Percentiles rank a stretch among this genome's conserved stretches.
Conservation (phyloP, 305 asterid genomes). For the Solanum hybrid region DNA sequence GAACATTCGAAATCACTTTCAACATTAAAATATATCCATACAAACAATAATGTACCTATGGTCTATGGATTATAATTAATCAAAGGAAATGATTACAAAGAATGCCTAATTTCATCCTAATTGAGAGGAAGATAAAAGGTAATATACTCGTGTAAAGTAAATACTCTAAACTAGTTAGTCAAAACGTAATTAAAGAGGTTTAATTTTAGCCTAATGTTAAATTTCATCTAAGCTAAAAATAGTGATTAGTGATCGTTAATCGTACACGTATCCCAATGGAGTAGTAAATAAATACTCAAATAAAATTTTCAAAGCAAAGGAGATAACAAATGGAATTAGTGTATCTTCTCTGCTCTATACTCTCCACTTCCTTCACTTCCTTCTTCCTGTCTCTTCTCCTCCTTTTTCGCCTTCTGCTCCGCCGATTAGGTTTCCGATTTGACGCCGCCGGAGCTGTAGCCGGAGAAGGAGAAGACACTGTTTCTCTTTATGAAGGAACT, state of each 20-base stretch:
- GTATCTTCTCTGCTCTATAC: not conserved
- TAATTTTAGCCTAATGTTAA: not conserved
- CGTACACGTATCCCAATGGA: not conserved
- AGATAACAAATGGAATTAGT: not conserved
- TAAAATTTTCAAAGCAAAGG: not conserved
- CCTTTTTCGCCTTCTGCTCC: slow-evolving; percentile 41
- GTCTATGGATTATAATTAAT: not conserved
- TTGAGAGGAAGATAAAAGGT: not conserved
- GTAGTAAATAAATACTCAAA: no score
- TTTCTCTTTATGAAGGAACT: slow-evolving; percentile 57
- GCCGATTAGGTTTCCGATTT: slow-evolving; percentile 18
- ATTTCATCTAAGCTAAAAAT: not conserved
- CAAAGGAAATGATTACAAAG: not conserved
- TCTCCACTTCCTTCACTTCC: not conserved
- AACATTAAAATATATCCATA: no score
- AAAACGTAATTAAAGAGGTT: not conserved
- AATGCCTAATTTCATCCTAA: not conserved
- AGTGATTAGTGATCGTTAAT: not conserved
- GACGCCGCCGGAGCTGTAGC: not conserved
- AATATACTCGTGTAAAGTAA: not conserved
- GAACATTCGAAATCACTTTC: no score
- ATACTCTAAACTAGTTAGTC: not conserved
- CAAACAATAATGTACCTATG: no score
- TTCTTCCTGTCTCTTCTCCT: slow-evolving; percentile 38
- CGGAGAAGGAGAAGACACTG: not conserved